Conservation (phyloP, 805 yeast species). For the Isabelozyma rhagii region DNA sequence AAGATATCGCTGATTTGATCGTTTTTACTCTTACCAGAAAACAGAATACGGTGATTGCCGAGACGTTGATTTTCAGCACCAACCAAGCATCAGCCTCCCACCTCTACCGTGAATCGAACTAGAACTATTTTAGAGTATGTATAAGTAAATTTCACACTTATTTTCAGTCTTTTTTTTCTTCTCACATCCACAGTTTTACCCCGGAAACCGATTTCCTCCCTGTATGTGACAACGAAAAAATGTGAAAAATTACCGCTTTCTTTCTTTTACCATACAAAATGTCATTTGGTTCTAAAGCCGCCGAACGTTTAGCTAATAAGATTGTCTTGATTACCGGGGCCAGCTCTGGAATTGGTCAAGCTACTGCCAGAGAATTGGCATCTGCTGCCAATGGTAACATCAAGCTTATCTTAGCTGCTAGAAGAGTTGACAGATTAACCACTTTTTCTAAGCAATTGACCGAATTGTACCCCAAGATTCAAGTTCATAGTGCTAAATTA, state of each 20-base stretch:
- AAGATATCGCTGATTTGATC: constrained; percentile 73
- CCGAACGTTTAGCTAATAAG: constrained; percentile 36
- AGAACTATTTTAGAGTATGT: no score
- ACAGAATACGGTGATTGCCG: constrained; percentile 73
- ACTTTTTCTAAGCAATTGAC: constrained; percentile 22
- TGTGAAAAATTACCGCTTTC: background rate
- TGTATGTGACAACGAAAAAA: no score
- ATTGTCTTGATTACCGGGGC: constrained; percentile 39
- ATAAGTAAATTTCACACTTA: background rate
- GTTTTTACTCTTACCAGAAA: constrained; percentile 66
- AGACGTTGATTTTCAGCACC: constrained; percentile 76
- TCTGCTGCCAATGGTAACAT: constrained; percentile 35
- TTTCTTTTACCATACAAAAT: constrained; percentile 10
- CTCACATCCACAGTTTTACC: background rate
- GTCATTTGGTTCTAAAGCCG: constrained; percentile 37
- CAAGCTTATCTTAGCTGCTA: constrained; percentile 35
- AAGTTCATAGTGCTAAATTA: constrained; percentile 26
- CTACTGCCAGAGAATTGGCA: constrained; percentile 39
- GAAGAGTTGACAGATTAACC: constrained; percentile 29
- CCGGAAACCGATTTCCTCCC: background rate
- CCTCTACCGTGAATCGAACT: constrained; percentile 34
- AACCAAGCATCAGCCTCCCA: constrained; percentile 81
- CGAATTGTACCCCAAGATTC: constrained; percentile 19
- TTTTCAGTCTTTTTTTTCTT: background rate
- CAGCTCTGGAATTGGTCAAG: constrained; percentile 42